Evolutionary conservation across 2,329 filamentous ascomycete species (phyloP), one percentile per base, ranked within the genome.

Genomic region (Teratosphaeria viscida): DNA sequence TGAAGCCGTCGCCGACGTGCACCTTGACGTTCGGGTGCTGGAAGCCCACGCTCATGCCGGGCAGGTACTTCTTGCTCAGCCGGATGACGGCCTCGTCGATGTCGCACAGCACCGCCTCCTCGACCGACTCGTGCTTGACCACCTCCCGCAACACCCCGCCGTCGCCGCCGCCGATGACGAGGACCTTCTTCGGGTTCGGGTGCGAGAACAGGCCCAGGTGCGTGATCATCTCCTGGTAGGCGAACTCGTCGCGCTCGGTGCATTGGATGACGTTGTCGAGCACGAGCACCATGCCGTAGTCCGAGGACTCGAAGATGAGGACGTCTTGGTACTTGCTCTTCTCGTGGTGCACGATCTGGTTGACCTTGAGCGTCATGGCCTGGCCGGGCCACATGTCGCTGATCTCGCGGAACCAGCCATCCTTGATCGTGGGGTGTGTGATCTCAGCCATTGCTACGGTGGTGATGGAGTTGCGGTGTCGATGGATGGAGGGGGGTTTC

Each of bases 401-500:
- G 79, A 96, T 92, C 81, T 99, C 94, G 77, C 91, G 89, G 88
- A 99, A 99, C 94, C 94, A 99, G 81, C 92, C 94, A 96, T 97
- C 94, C 79, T 89, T 83, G 81, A 90, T 90, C 73, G 87, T 89
- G 74, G 85, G 84, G 81, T 90, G 87, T 67, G 81, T 82, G 76
- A 89, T 83, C 72, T 89, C 82, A 76, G 79, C 77, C 86, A 89
- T 89, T 71, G 61, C 43, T 49, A 3, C 43, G n/a, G 43, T 49
- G 0, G 43, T 23, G 43, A 10, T 49, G 16, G n/a, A 19, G n/a
- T 10, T 49, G 43, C 19, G 5, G n/a, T 19, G 5, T 19, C 16
- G n/a, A 10, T 49, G 19, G 4, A 10, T 49, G 16, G 19, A 49
- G 8, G n/a, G 10, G 5, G 43, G 8, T 7, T 19, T 19, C 19